Conservation (phyloP, 2,329 filamentous ascomycete species). For the Anthostomella pinea region DNA sequence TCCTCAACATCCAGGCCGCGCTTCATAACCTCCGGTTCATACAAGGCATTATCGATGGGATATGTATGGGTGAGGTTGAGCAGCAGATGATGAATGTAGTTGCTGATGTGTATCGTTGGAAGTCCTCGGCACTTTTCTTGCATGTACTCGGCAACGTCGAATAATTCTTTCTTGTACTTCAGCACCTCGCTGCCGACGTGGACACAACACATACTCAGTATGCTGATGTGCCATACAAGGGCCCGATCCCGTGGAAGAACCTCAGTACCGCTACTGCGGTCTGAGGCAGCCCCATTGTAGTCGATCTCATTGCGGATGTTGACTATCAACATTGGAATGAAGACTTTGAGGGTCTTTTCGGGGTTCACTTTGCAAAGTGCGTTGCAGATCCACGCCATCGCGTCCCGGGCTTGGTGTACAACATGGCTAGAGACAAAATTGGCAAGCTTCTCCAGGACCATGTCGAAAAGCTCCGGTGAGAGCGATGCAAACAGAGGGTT, state of each 20-base stretch:
- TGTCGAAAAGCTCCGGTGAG: constrained; percentile 89
- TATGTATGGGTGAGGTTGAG: constrained; percentile 95
- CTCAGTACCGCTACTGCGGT: constrained; percentile 88
- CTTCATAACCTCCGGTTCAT: constrained; percentile 72
- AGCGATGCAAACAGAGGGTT: constrained; percentile 86
- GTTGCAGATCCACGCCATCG: constrained; percentile 98
- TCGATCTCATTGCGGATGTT: constrained; percentile 97
- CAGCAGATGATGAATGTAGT: constrained; percentile 93
- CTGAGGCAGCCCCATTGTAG: constrained; percentile 92
- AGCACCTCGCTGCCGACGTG: constrained; percentile 90
- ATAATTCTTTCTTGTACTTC: constrained; percentile 82
- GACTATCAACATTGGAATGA: constrained; percentile 85
- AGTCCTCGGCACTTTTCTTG: constrained; percentile 92
- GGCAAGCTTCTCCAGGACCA: constrained; percentile 86
- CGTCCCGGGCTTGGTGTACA: constrained; percentile 93
- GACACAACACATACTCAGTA: constrained; percentile 97
- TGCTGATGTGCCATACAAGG: constrained; percentile 93
- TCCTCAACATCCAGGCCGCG: constrained; percentile 72
- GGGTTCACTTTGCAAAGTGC: constrained; percentile 94
- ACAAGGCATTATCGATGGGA: constrained; percentile 83
- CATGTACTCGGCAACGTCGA: constrained; percentile 93
- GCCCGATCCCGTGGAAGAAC: constrained; percentile 89
- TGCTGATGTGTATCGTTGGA: constrained; percentile 93
- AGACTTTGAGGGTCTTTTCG: constrained; percentile 84
- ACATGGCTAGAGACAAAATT: constrained; percentile 92